Percentiles rank a stretch among this genome's conserved stretches.
phyloP scores from a whole-genome alignment of 768 basidiomycete species.

The Steccherinum ochraceum region DNA sequence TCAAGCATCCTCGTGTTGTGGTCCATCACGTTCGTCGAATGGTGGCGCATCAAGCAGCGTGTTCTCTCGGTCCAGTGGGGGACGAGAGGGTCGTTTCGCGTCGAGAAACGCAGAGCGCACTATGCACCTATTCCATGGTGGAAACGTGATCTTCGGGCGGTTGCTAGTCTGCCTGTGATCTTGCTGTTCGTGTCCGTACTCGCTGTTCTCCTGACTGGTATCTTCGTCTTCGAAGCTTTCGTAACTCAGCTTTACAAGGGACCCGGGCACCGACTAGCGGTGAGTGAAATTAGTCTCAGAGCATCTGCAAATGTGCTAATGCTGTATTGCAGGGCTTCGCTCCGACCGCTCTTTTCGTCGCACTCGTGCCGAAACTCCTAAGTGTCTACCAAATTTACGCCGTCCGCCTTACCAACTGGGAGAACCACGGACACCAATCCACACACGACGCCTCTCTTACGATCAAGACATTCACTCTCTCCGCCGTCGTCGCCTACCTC shows the following conservation, averaged over 20 bases:
- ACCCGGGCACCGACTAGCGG: constrained; percentile 71
- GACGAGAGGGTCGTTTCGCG: constrained; percentile 68
- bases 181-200: constrained; percentile 66
- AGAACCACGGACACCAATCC: constrained; percentile 83
- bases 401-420: constrained; percentile 72
- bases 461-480: constrained; percentile 85
- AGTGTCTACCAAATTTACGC: constrained; percentile 67
- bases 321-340: constrained; percentile 49
- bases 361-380: constrained; percentile 76
- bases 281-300: constrained; percentile 34
- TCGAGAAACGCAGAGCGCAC: constrained; percentile 65
- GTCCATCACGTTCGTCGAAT: constrained; percentile 83
- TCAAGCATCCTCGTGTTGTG: constrained; percentile 75
- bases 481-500: constrained; percentile 85
- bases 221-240: constrained; percentile 88
- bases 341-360: constrained; percentile 79
- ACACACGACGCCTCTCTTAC: constrained; percentile 76
- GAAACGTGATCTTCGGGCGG: constrained; percentile 60
- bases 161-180: constrained; percentile 69
- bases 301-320: neutral
- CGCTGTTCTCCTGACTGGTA: constrained; percentile 64
- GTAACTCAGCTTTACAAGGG: constrained; percentile 86
- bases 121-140: constrained; percentile 57
- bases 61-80: constrained; percentile 80
- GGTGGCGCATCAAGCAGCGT: constrained; percentile 86